Conservation (phyloP, 148 eudicot species). For the Selenicereus undatus region DNA sequence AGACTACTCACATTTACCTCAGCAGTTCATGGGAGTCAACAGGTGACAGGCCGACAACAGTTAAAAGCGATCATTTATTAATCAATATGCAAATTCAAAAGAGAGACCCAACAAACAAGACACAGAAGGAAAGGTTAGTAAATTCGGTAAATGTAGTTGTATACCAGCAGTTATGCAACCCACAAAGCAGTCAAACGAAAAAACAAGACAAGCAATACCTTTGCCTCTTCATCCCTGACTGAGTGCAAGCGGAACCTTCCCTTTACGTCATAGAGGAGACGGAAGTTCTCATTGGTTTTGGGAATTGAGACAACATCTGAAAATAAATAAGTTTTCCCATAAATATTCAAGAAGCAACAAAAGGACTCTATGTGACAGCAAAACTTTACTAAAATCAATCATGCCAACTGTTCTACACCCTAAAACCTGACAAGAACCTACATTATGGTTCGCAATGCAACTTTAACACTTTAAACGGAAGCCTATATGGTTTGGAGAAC, state of each 20-base stretch:
- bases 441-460: neutral
- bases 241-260: constrained; percentile 60
- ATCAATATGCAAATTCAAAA: neutral
- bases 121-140: neutral
- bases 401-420: too few relatives aligned
- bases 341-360: neutral
- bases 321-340: neutral
- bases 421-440: too few relatives aligned
- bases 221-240: constrained; percentile 56
- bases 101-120: neutral
- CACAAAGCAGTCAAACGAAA: neutral
- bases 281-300: constrained; percentile 57
- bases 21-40: too few relatives aligned
- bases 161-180: neutral
- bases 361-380: too few relatives aligned
- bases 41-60: too few relatives aligned
- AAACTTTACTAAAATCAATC: too few relatives aligned
- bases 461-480: too few relatives aligned
- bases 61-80: too few relatives aligned
- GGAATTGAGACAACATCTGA: constrained; percentile 64
- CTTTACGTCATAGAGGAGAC: constrained; percentile 61
- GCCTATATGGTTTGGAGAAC: neutral
- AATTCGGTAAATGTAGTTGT: neutral
- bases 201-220: constrained; percentile 29
- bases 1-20: too few relatives aligned